phyloP scores from a whole-genome alignment of 2,329 filamentous ascomycete genomes.

The Microdochium trichocladiopsis region DNA sequence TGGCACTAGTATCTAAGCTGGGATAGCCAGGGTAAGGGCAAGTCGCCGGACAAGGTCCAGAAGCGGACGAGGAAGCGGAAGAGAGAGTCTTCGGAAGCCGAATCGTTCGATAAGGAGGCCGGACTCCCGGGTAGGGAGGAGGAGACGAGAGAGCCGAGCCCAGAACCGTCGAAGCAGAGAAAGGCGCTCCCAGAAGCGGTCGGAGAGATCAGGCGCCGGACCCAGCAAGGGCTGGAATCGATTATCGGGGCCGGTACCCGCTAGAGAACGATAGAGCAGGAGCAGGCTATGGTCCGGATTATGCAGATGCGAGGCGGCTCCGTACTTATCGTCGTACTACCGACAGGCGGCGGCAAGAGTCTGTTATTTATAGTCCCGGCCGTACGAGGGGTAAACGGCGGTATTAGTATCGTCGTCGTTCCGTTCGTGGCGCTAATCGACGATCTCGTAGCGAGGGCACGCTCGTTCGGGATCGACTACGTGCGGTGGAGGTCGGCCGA shows the following conservation, averaged over 20 bases:
- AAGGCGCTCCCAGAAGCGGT: neutral
- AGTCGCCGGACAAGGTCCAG: neutral
- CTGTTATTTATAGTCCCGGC: neutral
- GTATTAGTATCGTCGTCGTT: neutral
- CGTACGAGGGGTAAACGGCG: neutral
- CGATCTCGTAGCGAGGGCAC: neutral
- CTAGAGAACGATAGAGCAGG: no score
- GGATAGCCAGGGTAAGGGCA: no score
- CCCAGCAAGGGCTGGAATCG: neutral
- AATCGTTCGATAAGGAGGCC: no score
- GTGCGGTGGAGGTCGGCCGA: neutral
- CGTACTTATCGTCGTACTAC: no score
- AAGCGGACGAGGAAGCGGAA: neutral
- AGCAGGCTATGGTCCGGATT: no score
- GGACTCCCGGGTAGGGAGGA: neutral
- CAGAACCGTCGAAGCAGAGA: neutral
- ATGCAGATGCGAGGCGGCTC: no score
- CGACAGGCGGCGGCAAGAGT: conserved; percentile 1
- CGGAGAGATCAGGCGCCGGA: neutral
- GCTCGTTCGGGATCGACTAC: neutral
- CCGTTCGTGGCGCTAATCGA: neutral
- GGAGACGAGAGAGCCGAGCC: neutral
- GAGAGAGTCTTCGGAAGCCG: neutral
- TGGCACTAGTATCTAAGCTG: no score
- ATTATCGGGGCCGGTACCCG: no score